Evolutionary conservation across 257 asterid genomes (phyloP), one percentile per base, ranked within the genome.

Genomic region (Solanum appendiculatum): DNA sequence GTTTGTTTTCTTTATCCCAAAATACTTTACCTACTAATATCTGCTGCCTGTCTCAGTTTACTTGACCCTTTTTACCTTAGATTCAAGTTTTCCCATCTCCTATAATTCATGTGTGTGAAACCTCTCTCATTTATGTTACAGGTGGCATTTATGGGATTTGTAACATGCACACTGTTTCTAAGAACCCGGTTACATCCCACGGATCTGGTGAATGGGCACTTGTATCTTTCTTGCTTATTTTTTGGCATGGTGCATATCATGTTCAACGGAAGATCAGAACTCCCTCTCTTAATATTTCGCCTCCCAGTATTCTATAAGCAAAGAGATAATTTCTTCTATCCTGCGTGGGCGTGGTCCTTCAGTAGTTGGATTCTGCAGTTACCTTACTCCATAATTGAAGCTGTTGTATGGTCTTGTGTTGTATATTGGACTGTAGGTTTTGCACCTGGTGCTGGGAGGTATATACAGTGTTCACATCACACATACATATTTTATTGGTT

Each of bases 261-360:
- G 98, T 95, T 95, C 94, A 95, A 96, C 60, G 98, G 99, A 70
- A 93, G 94, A 86, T 90, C 97, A 20, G 99, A 96, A 91, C 92
- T 96, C 75, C 95, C 98, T 29, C 91, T 95, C 21, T 91, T 94
- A 96, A 94, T 96, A 82, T 94, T 93, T 75, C 93, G 98, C 69
- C 98, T 96, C 85, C 99, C 99, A n/a, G 98, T 96, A 44, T 96
- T 96, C 85, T 96, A 94, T 92, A 96, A 95, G 93, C 98, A 96
- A 88, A 91, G 99, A 64, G 98, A 96, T 91, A 96, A 95, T 90
- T 92, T 89, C 88, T 96, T 96, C 87, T 92, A 96, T 91, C 99
- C 99, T 80, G 97, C 94, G 39, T 95, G 99, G 99, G 91, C 98
- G 6, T 96, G 98, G 98, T 90, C 98, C 85, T 21, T 95, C 82